phyloP scores from a whole-genome alignment of 2,329 filamentous ascomycete species.

The Talaromyces sp. region DNA sequence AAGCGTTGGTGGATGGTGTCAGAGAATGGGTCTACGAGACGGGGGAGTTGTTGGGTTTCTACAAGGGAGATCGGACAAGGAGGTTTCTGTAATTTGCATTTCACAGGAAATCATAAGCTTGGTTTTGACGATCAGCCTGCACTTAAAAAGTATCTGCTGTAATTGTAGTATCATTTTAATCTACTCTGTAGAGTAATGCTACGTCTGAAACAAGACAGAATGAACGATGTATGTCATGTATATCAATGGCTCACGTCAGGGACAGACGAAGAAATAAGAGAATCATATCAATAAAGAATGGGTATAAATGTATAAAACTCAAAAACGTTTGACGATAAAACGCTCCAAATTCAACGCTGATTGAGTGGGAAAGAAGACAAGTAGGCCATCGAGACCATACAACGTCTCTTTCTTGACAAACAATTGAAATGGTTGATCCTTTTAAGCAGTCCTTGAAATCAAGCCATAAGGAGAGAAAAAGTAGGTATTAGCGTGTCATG shows the following conservation, averaged over 20 bases:
- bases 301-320: slow-evolving; percentile 18
- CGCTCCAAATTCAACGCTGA: slow-evolving; percentile 11
- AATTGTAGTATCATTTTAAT: not conserved
- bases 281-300: slow-evolving; percentile 6
- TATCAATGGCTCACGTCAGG: not conserved
- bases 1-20: slow-evolving; percentile 58
- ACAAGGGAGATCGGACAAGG: slow-evolving; percentile 57
- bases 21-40: slow-evolving; percentile 60
- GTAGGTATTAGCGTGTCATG: not conserved
- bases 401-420: not conserved
- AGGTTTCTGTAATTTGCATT: slow-evolving; percentile 28
- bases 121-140: not conserved
- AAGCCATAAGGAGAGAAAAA: not conserved
- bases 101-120: not conserved
- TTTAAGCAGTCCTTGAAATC: not conserved
- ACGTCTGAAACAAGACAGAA: not conserved
- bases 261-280: not conserved
- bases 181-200: not conserved
- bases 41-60: slow-evolving; percentile 60
- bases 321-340: slow-evolving; percentile 1
- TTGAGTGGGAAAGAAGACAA: not conserved
- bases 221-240: not conserved
- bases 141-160: not conserved
- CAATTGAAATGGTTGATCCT: not conserved
- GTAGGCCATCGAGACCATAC: not conserved